Evolutionary conservation across 164 flowering plant genomes (phyloP).

Genomic region (Nymphaea thermarum): DNA sequence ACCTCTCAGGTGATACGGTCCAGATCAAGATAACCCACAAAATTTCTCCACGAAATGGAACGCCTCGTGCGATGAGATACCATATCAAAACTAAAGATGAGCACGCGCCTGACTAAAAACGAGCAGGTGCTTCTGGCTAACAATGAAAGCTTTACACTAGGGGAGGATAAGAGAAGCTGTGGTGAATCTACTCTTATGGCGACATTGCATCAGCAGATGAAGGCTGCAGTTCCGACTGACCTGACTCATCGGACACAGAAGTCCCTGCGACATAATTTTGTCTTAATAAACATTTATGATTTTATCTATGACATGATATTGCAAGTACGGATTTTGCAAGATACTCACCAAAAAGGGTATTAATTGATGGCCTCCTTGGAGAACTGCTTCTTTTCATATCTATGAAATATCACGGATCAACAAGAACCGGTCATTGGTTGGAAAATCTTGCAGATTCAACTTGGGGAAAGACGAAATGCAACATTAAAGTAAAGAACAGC

Average conservation of each 20-base stretch:
- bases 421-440: background rate
- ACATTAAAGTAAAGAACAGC: background rate
- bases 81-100: slow-evolving; percentile 2
- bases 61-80: background rate
- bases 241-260: slow-evolving; percentile 29
- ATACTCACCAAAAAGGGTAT: slow-evolving; percentile 27
- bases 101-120: slow-evolving; percentile 28
- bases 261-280: slow-evolving; percentile 26
- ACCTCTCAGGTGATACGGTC: slow-evolving; percentile 13
- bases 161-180: background rate
- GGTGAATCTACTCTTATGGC: slow-evolving; percentile 9
- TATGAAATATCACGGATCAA: slow-evolving; percentile 4
- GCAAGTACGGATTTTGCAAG: background rate
- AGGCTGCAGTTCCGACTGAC: slow-evolving; percentile 10
- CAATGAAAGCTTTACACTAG: slow-evolving; percentile 6
- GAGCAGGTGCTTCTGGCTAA: slow-evolving; percentile 19
- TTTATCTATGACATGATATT: background rate
- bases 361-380: slow-evolving; percentile 24
- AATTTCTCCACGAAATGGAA: background rate
- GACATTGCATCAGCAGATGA: slow-evolving; percentile 29
- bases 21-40: slow-evolving; percentile 6
- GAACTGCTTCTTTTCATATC: slow-evolving; percentile 23
- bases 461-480: background rate
- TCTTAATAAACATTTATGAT: background rate
- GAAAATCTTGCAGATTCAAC: background rate